phyloP scores from a whole-genome alignment of 306 rosid species.

The Morella rubra region DNA sequence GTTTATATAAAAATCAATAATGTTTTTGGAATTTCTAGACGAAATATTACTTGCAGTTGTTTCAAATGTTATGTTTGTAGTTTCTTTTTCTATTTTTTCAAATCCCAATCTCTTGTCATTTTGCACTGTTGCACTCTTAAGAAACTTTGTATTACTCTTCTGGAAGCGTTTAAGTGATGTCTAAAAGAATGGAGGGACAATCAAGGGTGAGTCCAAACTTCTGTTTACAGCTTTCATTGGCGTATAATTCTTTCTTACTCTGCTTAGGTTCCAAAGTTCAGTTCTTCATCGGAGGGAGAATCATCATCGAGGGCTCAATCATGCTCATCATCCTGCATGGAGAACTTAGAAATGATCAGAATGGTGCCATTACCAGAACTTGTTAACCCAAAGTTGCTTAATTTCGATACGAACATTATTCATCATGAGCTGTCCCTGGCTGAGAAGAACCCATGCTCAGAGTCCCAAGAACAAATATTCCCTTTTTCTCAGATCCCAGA shows the following conservation, averaged over 20 bases:
- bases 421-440: conserved; percentile 38
- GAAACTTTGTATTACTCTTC: not conserved
- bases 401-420: conserved; percentile 21
- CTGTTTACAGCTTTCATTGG: not conserved
- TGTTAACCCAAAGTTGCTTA: conserved; percentile 35
- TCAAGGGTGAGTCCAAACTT: not conserved
- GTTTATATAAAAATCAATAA: not conserved
- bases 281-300: conserved; percentile 67
- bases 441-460: conserved; percentile 34
- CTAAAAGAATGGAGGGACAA: no score
- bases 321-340: conserved; percentile 34
- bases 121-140: no score
- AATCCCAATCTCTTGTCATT: not conserved
- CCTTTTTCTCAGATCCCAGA: conserved; percentile 41
- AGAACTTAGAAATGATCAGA: conserved; percentile 39
- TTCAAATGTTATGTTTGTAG: not conserved
- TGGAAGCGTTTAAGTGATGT: not conserved
- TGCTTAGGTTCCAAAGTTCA: conserved; percentile 53
- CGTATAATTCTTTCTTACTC: not conserved
- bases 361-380: conserved; percentile 63
- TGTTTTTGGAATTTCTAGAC: not conserved
- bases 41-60: not conserved
- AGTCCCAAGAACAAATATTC: conserved; percentile 26
- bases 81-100: not conserved
- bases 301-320: conserved; percentile 41